Evolutionary conservation across 225 moss, liverwort and hornwort genomes (phyloP), one percentile per base, ranked within the genome.

Genomic region (Marchantia polymorpha): DNA sequence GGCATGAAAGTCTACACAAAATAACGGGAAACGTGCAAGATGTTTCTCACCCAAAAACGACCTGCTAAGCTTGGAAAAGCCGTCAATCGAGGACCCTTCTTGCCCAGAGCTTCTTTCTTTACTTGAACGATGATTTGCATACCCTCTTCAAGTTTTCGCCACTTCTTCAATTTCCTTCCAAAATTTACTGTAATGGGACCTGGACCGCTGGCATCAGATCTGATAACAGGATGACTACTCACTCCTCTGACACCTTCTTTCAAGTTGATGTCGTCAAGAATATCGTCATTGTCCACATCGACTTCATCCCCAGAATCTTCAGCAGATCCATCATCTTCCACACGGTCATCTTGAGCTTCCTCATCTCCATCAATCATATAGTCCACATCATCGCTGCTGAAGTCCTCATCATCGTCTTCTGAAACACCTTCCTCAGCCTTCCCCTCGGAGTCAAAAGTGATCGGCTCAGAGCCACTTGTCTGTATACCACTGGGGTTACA

Each of bases 81-180:
- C 10, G 97, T 99, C 77, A 99, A 88, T 64, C 97, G 85, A 74
- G 97, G 97, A 51, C 97, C 93, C 85, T 99, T 99, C 83, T 99
- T 99, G 64, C 97, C 97, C 77, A 99, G 88, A 2, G 94, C 67
- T 81, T 99, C 97, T 85, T 99, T 99, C 88, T 99, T 99, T 83
- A 94, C 94, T 86, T 99, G 94, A 69, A 99, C 95, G 70, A 99
- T 93, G 73, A 99, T 95, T 72, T 91, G 90, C 97, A 99, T 99
- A 47, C 97, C 97, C 76, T 91, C 89, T 87, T 90, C 95, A 77
- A 99, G 89, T 52, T 86, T 92, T 75, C 94, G 86, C 97, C 97
- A 99, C 79, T 93, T 99, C 80, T 93, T 99, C 63, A 93, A 86
- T 69, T 95, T 99, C 59, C 93, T 91, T 51, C 97, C 97, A 89